Evolutionary conservation across 306 rosid species (phyloP), one percentile per base, ranked within the genome.

Genomic region (Dryas octopetala): DNA sequence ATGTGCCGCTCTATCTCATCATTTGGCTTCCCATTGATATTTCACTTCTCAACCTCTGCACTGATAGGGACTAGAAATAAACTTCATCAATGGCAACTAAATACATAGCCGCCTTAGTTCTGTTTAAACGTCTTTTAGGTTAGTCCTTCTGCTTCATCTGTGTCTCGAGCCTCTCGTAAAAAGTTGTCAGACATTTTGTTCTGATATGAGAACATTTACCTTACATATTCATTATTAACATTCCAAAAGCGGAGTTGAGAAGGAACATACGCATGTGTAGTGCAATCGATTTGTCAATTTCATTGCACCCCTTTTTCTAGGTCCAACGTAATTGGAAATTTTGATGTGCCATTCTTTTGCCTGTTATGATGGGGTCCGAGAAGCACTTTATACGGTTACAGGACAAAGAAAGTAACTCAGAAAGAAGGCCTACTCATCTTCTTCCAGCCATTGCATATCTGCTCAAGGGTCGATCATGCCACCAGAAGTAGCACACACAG

Each of bases 391-490:
- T 64, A 66, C 57, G 64, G 14, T 16, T n/a, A n/a, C 9, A 4
- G 74, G 32, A 68, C 17, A 32, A 38, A 50, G 13, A 10, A 52
- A 14, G 68, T 43, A 14, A 61, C 14, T 2, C 50, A 59, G 74
- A 58, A 70, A 80, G 52, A 69, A 69, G 60, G 15, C n/a, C 48
- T 15, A 47, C 43, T 48, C 12, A 45, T 68, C 61, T 62, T 67
- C 26, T 19, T 55, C 59, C 61, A 9, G 55, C 70, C 55, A 57
- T 74, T 53, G 16, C 57, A 17, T 63, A 45, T 70, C 68, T 46
- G 16, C 54, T 32, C 57, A 16, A 50, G 48, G 62, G 41, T 48
- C 40, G 26, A 19, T 6, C 3, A 9, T 16, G 26, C 9, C 59
- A 13, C 41, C 12, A 19, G 53, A 16, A 44, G 15, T 23, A 23